Conservation (phyloP, 148 eudicot genomes). For the Rhododendron mucronatum region DNA sequence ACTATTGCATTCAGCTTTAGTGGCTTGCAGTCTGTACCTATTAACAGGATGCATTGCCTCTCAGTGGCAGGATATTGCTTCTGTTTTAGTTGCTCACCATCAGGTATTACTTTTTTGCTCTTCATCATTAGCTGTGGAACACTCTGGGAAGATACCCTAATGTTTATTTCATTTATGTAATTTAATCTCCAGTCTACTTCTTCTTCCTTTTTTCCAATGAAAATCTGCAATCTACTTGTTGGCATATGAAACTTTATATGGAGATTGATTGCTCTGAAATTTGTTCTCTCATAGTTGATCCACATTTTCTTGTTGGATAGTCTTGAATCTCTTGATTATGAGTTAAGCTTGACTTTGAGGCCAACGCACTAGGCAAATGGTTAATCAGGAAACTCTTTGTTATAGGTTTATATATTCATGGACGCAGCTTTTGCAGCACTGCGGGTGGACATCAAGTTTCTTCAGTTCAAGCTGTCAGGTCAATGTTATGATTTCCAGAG, state of each 20-base stretch:
- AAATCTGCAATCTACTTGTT: not conserved
- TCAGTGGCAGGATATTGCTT: conserved; percentile 78
- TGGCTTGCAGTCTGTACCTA: conserved; percentile 71
- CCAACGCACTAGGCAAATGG: not conserved
- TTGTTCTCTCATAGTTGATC: not conserved
- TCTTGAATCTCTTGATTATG: not conserved
- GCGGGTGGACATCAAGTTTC: conserved; percentile 52
- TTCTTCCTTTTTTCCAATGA: too few relatives aligned
- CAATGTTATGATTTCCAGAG: conserved; percentile 23
- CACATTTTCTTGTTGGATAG: not conserved
- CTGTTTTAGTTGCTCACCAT: conserved; percentile 58
- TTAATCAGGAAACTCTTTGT: conserved; percentile 16
- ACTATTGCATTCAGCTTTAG: conserved; percentile 65
- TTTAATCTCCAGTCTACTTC: not conserved
- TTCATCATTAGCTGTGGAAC: not conserved
- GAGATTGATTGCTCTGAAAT: not conserved
- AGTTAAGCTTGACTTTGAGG: not conserved
- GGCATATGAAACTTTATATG: not conserved
- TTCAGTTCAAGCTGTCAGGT: conserved; percentile 55
- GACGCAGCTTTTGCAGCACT: conserved; percentile 82
- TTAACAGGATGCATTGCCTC: conserved; percentile 72
- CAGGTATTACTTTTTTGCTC: conserved; percentile 42
- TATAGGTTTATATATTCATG: conserved; percentile 77
- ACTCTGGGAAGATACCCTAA: not conserved
- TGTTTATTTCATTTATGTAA: not conserved